phyloP scores from a whole-genome alignment of 345 rosid genomes.

The Bretschneidera sinensis region DNA sequence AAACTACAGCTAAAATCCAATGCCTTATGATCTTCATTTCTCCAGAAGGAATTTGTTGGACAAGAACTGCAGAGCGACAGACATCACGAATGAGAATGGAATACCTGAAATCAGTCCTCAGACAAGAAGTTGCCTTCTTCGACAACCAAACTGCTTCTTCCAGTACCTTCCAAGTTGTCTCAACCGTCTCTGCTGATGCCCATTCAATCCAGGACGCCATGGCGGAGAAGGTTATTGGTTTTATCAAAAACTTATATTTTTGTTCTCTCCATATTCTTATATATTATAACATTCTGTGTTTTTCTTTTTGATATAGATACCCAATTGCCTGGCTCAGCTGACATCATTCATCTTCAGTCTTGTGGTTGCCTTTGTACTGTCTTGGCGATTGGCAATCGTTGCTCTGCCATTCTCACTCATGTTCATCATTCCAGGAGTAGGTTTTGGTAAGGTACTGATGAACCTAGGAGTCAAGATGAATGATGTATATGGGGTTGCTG shows the following conservation, averaged over 20 bases:
- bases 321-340: conserved; percentile 33
- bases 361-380: conserved; percentile 33
- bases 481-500: conserved; percentile 40
- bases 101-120: conserved; percentile 36
- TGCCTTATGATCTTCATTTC: too few relatives aligned
- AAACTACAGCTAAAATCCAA: too few relatives aligned
- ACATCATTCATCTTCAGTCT: conserved; percentile 36
- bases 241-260: too few relatives aligned
- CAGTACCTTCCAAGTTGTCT: conserved; percentile 33
- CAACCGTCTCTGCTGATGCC: conserved; percentile 38
- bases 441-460: conserved; percentile 40
- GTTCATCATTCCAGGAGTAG: conserved; percentile 40
- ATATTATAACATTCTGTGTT: too few relatives aligned
- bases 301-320: conserved; percentile 30
- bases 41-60: conserved; percentile 50
- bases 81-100: conserved; percentile 36
- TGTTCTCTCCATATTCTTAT: too few relatives aligned
- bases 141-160: conserved; percentile 31
- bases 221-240: conserved; percentile 44
- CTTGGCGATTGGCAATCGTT: conserved; percentile 46
- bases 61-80: conserved; percentile 46
- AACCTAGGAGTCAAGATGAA: conserved; percentile 29
- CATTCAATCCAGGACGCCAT: conserved; percentile 36
- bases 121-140: conserved; percentile 42
- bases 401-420: conserved; percentile 42